Evolutionary conservation across 257 asterid species (phyloP).

Genomic region (Solanum rostratum): DNA sequence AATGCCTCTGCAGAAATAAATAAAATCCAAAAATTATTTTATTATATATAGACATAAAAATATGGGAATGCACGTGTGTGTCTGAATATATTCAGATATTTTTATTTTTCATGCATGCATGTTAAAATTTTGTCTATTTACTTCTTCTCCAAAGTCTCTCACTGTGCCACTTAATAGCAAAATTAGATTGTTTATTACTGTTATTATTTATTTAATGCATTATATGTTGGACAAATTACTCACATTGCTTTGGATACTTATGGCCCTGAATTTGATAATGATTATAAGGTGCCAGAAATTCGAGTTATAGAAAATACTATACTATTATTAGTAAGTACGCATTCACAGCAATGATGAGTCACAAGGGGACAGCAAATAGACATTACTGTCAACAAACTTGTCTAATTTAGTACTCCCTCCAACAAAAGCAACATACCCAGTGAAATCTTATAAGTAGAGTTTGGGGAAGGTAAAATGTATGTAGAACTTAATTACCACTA

Average conservation of each 20-base stretch:
- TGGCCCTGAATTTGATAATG: neutral
- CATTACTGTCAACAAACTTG: constrained; percentile 1
- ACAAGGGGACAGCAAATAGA: neutral
- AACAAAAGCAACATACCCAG: too few relatives aligned
- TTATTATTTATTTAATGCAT: neutral
- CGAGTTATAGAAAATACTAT: neutral
- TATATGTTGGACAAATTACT: neutral
- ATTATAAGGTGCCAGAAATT: neutral
- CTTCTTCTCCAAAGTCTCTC: neutral
- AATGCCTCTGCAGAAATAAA: neutral
- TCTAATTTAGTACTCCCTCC: too few relatives aligned
- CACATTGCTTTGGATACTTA: constrained; percentile 9
- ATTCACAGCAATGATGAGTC: neutral
- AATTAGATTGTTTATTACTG: neutral
- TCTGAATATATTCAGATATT: neutral
- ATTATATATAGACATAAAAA: constrained; percentile 1
- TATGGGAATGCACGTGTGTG: constrained; percentile 12
- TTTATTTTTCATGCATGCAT: neutral
- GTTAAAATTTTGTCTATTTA: neutral
- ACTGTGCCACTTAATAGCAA: neutral
- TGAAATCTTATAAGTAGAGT: too few relatives aligned
- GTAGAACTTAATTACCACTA: too few relatives aligned
- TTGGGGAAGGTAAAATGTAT: too few relatives aligned
- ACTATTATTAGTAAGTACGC: neutral
- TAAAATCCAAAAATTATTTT: neutral